Evolutionary conservation across 1,284 basidiomycete genomes (phyloP).

Genomic region (Microbotryomycetes sp.): DNA sequence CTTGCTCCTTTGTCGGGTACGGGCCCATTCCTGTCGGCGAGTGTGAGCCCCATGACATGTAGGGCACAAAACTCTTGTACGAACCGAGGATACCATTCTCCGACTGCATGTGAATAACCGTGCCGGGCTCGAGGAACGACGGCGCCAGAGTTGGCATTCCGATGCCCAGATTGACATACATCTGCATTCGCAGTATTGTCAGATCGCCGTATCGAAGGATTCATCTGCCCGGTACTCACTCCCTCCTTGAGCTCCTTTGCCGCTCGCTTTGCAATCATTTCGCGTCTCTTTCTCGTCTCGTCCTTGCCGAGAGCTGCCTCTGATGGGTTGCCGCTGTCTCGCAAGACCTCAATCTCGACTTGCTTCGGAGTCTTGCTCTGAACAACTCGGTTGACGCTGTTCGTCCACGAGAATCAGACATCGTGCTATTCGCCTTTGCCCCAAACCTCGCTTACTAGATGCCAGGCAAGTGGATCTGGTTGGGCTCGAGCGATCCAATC

Average conservation of each 20-base stretch:
- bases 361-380: constrained; percentile 58
- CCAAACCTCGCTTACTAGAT: constrained; percentile 25
- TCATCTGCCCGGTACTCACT: no score
- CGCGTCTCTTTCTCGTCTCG: constrained; percentile 50
- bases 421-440: background rate
- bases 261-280: constrained; percentile 75
- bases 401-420: background rate
- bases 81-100: constrained; percentile 81
- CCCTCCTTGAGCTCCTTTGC: constrained; percentile 87
- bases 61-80: background rate
- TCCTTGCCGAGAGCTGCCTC: constrained; percentile 44
- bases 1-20: constrained; percentile 74
- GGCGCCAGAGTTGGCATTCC: constrained; percentile 94
- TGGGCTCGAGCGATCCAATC: constrained; percentile 71
- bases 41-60: background rate
- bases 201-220: no score
- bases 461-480: constrained; percentile 55
- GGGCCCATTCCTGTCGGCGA: constrained; percentile 65
- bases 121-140: constrained; percentile 65
- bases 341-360: constrained; percentile 51
- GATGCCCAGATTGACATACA: constrained; percentile 40
- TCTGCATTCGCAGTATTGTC: no score
- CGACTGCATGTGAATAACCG: constrained; percentile 86
- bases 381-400: constrained; percentile 34
- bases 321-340: constrained; percentile 11